Percentiles rank a stretch among this genome's conserved stretches.
Conservation (phyloP, 345 rosid genomes). For the Erodium maritimum region DNA sequence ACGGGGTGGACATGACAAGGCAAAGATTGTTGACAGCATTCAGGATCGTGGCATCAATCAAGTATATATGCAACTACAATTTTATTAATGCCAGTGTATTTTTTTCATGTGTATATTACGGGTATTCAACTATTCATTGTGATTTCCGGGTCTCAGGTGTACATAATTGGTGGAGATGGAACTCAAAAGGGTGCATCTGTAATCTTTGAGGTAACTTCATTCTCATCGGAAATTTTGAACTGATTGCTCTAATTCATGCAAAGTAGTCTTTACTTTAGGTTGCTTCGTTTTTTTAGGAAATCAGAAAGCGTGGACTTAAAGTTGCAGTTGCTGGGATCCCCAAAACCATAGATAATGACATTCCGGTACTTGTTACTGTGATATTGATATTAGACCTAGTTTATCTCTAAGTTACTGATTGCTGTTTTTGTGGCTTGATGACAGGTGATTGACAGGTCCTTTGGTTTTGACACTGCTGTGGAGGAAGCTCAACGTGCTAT, state of each 20-base stretch:
- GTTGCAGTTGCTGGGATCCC: conserved; percentile 74
- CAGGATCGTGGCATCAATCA: conserved; percentile 37
- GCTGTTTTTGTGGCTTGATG: background rate
- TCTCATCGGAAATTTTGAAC: background rate
- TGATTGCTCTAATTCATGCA: too few relatives aligned
- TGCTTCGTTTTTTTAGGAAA: conserved; percentile 33
- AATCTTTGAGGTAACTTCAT: conserved; percentile 43
- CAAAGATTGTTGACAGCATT: conserved; percentile 36
- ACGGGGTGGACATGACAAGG: conserved; percentile 30
- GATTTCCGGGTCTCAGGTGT: conserved; percentile 33
- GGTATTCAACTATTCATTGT: background rate
- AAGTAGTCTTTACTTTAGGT: conserved; percentile 8
- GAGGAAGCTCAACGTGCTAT: conserved; percentile 97
- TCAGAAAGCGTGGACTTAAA: conserved; percentile 66
- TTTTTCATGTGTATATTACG: too few relatives aligned
- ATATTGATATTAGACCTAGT: background rate
- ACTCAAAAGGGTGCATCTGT: conserved; percentile 63
- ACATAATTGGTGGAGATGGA: conserved; percentile 84
- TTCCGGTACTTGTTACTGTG: conserved; percentile 43
- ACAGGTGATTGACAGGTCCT: conserved; percentile 88
- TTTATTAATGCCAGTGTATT: too few relatives aligned
- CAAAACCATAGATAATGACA: conserved; percentile 92
- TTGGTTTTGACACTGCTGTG: conserved; percentile 89
- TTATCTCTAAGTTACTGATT: background rate
- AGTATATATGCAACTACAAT: conserved; percentile 10